A percentile compares a stretch with the other conserved stretches of the same genome.
phyloP scores from a whole-genome alignment of 352 stramenopile genomes.

The Phytophthora cajani region DNA sequence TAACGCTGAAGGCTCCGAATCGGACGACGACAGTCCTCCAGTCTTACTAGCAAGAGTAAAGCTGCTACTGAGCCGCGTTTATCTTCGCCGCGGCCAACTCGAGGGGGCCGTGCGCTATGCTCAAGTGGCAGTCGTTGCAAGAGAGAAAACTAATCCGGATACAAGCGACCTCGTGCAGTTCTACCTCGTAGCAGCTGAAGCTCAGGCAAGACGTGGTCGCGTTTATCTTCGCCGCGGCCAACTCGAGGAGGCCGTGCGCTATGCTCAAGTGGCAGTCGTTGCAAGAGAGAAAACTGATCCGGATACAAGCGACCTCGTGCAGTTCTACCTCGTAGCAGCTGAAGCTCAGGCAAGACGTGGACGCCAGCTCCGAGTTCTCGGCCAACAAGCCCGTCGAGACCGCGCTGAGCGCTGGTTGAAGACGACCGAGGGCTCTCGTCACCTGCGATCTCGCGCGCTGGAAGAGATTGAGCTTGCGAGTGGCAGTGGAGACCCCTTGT shows the following conservation, averaged over 20 bases:
- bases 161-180: constrained; percentile 46
- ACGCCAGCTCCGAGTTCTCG: constrained; percentile 54
- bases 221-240: constrained; percentile 64
- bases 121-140: constrained; percentile 52
- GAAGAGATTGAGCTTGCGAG: constrained; percentile 36
- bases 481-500: constrained; percentile 25
- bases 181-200: constrained; percentile 66
- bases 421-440: constrained; percentile 51
- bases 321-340: constrained; percentile 62
- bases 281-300: constrained; percentile 49
- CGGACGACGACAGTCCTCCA: constrained; percentile 17
- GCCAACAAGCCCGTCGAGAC: constrained; percentile 55
- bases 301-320: constrained; percentile 40
- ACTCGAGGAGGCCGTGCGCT: constrained; percentile 60
- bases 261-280: constrained; percentile 53
- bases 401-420: constrained; percentile 59
- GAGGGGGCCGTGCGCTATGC: constrained; percentile 60
- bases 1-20: constrained; percentile 23
- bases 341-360: constrained; percentile 61
- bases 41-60: constrained; percentile 50
- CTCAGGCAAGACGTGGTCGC: constrained; percentile 58
- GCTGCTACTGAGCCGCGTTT: constrained; percentile 61
- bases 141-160: constrained; percentile 47
- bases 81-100: constrained; percentile 58
- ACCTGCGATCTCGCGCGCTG: constrained; percentile 51